Percentiles rank a stretch among this genome's conserved stretches.
phyloP scores from a whole-genome alignment of 2,329 filamentous ascomycete species.

The Botrytis galanthina region DNA sequence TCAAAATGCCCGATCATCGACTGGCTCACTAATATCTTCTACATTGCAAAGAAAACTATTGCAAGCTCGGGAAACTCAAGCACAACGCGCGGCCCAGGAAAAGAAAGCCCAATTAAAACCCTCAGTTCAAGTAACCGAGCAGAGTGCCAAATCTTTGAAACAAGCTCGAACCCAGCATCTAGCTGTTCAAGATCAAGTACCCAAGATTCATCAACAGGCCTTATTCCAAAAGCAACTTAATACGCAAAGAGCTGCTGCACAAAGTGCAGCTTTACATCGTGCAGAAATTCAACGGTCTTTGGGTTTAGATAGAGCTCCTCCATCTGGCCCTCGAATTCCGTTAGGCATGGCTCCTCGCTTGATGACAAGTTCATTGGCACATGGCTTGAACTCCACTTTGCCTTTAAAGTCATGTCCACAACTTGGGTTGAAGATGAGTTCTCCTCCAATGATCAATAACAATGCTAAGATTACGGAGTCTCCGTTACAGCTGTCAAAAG shows the following conservation, averaged over 20 bases:
- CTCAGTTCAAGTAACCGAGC: not conserved
- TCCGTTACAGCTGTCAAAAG: not conserved
- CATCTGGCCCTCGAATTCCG: not conserved
- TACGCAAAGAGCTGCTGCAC: not conserved
- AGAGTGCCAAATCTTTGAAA: not conserved
- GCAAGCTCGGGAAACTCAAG: not conserved
- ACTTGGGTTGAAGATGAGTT: not conserved
- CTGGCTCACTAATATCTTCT: no score
- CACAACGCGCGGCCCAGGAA: not conserved
- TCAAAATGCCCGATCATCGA: not conserved
- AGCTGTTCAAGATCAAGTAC: not conserved
- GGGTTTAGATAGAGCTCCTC: not conserved
- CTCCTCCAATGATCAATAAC: not conserved
- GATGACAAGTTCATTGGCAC: not conserved
- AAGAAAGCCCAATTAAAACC: not conserved
- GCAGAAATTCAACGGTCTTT: not conserved
- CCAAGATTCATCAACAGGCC: not conserved
- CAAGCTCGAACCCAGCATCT: not conserved
- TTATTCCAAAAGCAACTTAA: not conserved
- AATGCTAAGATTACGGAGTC: not conserved
- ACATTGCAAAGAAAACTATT: not conserved
- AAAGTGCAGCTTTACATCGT: not conserved
- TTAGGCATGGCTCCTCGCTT: not conserved
- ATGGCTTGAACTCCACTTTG: not conserved
- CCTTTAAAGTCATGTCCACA: not conserved